Percentiles rank a stretch among this genome's conserved stretches.
Evolutionary conservation across 2,329 filamentous ascomycete species (phyloP).

Genomic region (Dendrostoma leiphaemia): DNA sequence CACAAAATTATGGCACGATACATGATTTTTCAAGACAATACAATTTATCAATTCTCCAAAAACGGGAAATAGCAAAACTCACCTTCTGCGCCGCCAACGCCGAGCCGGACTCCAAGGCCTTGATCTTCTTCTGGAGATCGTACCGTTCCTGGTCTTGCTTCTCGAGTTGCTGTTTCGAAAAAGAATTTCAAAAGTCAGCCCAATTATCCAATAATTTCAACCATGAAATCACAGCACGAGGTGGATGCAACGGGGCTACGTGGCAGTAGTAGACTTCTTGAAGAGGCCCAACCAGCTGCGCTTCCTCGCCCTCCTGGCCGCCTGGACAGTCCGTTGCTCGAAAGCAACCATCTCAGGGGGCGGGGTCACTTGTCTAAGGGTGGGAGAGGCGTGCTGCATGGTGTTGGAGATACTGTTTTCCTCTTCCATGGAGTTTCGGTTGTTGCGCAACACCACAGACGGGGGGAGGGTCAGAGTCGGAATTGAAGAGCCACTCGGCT

Average conservation of each 20-base stretch:
- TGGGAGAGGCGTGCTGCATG: background rate
- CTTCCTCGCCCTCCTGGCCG: background rate
- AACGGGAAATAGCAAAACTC: conserved; percentile 29
- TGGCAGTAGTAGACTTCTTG: conserved; percentile 5
- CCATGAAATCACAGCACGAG: background rate
- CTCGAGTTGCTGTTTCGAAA: conserved; percentile 51
- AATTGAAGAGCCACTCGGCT: background rate
- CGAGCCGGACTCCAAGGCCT: conserved; percentile 49
- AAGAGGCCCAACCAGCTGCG: conserved; percentile 4
- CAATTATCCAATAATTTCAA: background rate
- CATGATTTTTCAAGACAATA: conserved; percentile 4
- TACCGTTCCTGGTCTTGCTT: conserved; percentile 55
- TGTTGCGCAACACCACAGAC: background rate
- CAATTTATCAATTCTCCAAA: background rate
- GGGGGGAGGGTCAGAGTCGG: background rate
- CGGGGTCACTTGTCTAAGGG: conserved; percentile 20
- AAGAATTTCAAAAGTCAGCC: conserved; percentile 22
- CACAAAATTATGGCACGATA: background rate
- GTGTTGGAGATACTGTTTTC: background rate
- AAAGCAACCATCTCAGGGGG: conserved; percentile 7
- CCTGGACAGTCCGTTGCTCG: background rate
- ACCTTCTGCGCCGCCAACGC: conserved; percentile 52
- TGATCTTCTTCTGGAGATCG: conserved; percentile 54
- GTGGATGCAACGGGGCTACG: too few relatives aligned
- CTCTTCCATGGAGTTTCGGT: background rate